Percentiles rank a stretch among this genome's conserved stretches.
phyloP scores from a whole-genome alignment of 78 protist genomes.

The Dictyostelium intermedium region DNA sequence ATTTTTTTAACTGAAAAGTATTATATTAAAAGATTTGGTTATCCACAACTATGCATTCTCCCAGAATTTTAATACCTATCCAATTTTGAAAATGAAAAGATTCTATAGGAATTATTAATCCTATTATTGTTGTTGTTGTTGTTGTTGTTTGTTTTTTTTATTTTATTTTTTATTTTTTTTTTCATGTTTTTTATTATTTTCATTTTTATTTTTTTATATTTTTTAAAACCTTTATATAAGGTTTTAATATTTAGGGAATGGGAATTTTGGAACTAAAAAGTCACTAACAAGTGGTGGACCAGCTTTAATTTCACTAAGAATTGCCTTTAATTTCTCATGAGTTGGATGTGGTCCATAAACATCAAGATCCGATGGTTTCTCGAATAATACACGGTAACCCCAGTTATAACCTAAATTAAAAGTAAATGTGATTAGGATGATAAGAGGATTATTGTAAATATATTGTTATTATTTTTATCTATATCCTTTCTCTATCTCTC shows the following conservation, averaged over 20 bases:
- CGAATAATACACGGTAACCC: slow-evolving; percentile 56
- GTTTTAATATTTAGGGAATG: not conserved
- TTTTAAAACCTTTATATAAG: not conserved
- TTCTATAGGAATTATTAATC: too few relatives aligned
- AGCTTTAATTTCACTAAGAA: slow-evolving; percentile 12
- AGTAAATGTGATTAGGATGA: too few relatives aligned
- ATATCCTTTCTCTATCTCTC: too few relatives aligned
- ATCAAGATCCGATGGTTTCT: not conserved
- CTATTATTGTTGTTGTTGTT: too few relatives aligned
- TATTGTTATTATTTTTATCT: too few relatives aligned
- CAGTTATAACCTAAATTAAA: slow-evolving; percentile 39
- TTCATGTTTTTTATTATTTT: not conserved
- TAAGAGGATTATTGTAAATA: too few relatives aligned
- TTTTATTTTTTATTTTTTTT: not conserved
- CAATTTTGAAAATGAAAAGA: too few relatives aligned
- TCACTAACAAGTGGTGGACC: slow-evolving; percentile 47
- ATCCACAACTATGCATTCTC: too few relatives aligned
- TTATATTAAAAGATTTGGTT: too few relatives aligned
- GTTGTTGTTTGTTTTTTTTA: not conserved
- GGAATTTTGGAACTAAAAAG: slow-evolving; percentile 23
- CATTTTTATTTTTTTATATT: not conserved
- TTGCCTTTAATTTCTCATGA: slow-evolving; percentile 25
- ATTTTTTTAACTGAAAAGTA: too few relatives aligned
- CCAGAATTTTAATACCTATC: too few relatives aligned
- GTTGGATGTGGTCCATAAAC: slow-evolving; percentile 41